Conservation (phyloP, 768 basidiomycete genomes). For the Pleurotus tuber-regium region DNA sequence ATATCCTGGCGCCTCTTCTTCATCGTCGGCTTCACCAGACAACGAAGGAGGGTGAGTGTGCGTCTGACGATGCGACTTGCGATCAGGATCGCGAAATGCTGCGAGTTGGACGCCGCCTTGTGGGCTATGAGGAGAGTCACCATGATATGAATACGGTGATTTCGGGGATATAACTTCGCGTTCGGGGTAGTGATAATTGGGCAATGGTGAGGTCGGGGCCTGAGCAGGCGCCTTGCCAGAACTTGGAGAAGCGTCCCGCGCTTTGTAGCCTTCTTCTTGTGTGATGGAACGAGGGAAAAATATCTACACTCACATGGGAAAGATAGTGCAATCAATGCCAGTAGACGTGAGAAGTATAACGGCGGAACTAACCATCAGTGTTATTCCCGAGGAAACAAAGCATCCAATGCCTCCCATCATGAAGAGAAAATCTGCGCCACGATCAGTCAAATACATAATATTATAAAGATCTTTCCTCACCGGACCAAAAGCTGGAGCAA, state of each 20-base stretch:
- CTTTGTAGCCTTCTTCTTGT: constrained; percentile 59
- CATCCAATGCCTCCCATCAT: constrained; percentile 74
- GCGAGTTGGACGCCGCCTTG: neutral
- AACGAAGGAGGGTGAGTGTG: constrained; percentile 15
- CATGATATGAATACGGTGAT: neutral
- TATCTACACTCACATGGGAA: constrained; percentile 37
- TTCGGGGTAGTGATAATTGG: constrained; percentile 26
- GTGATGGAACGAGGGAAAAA: constrained; percentile 79
- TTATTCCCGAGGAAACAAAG: constrained; percentile 78
- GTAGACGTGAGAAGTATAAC: neutral
- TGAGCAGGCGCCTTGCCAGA: constrained; percentile 26
- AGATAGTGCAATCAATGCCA: no score
- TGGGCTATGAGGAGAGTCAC: neutral
- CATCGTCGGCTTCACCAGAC: constrained; percentile 22
- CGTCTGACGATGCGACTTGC: neutral
- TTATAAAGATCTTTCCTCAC: constrained; percentile 31
- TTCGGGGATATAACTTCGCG: constrained; percentile 19
- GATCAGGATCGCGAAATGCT: constrained; percentile 3
- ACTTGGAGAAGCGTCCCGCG: constrained; percentile 31
- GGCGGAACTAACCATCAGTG: constrained; percentile 57
- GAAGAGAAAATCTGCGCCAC: constrained; percentile 56
- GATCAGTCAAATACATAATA: constrained; percentile 17
- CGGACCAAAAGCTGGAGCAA: constrained; percentile 52
- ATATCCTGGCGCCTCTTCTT: constrained; percentile 35
- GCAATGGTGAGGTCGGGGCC: constrained; percentile 24